A percentile compares a stretch with the other conserved stretches of the same genome.
Conservation (phyloP, 1,139 yeast genomes). For the Suhomyces guaymorum region DNA sequence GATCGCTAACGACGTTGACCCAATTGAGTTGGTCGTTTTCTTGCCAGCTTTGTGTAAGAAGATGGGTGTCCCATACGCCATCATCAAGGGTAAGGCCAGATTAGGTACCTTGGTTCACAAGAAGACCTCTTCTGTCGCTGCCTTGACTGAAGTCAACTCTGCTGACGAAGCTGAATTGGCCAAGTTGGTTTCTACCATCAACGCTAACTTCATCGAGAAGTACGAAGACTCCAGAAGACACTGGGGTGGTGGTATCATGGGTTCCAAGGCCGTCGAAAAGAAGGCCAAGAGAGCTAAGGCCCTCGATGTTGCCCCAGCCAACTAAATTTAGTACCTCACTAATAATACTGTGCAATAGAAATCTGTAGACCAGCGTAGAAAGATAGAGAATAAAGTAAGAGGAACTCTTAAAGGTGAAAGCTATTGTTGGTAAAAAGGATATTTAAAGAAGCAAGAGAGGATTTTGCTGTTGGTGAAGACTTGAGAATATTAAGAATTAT, state of each 20-base stretch:
- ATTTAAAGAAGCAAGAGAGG: no score
- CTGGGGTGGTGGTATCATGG: slow-evolving; percentile 99
- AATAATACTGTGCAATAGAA: slow-evolving; percentile 1
- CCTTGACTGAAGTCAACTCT: slow-evolving; percentile 88
- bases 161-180: slow-evolving; percentile 96
- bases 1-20: slow-evolving; percentile 98
- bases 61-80: slow-evolving; percentile 99
- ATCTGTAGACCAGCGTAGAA: no score
- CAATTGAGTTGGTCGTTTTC: slow-evolving; percentile 94
- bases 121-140: slow-evolving; percentile 96
- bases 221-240: slow-evolving; percentile 95
- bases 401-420: no score
- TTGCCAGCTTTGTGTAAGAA: slow-evolving; percentile 98
- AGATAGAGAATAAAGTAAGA: no score
- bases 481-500: no score
- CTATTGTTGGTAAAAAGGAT: no score
- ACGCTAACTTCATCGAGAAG: slow-evolving; percentile 88
- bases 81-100: slow-evolving; percentile 98
- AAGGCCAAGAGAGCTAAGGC: slow-evolving; percentile 47
- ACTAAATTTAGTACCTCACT: slow-evolving; percentile 29
- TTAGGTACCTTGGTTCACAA: slow-evolving; percentile 95
- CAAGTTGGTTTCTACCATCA: slow-evolving; percentile 86
- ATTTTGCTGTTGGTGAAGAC: no score
- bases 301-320: slow-evolving; percentile 29
- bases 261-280: slow-evolving; percentile 87